Base-by-base conservation (phyloP, 176 grass and related monocot species). In the Panicum miliaceum region DNA sequence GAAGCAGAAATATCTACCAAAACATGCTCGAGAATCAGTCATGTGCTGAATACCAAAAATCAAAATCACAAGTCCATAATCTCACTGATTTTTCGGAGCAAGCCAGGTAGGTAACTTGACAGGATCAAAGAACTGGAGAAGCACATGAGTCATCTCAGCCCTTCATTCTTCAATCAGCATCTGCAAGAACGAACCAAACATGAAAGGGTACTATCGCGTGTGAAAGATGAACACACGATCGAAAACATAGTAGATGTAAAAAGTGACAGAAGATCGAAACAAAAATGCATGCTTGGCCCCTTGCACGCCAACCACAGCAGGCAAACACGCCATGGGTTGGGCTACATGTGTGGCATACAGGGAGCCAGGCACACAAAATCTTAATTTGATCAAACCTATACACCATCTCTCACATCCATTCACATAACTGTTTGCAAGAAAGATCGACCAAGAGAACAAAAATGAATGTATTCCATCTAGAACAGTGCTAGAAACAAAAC, bases 341-440 rank as follows among this genome's bases (percentile, higher is more conserved):
- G 57, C 92, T 94, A 89, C 86, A 94, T 94, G 92, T 94, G 95
- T 97, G 95, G 95, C 95, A 94, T 97, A 94, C 95, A 97, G 95
- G 95, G 95, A 97, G 95, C 95, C 95, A 97, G 95, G 95, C 95
- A 97, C 84, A 84, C 84, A 77, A 69, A n/a, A 54, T 68, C 52
- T 84, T 32, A 37, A 80, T 80, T 45, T 77, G 53, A 81, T 73
- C 47, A 84, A 90, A 77, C 65, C 19, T 37, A 8, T 32, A 4
- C 29, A 9, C 50, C 52, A 54, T 18, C 12, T 48, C 8, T 27
- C 16, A 18, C 15, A 20, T 40, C 38, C 71, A 16, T 60, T 25
- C 61, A 78, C 42, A 78, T 35, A 20, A n/a, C 71, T 65, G 53
- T n/a, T n/a, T 65, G 42, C 47, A 80, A 32, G 4, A 20, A 46